A percentile compares a stretch with the other conserved stretches of the same genome.
Conservation (phyloP, 2,329 filamentous ascomycete species). For the Magnaporthiopsis rhizophila region DNA sequence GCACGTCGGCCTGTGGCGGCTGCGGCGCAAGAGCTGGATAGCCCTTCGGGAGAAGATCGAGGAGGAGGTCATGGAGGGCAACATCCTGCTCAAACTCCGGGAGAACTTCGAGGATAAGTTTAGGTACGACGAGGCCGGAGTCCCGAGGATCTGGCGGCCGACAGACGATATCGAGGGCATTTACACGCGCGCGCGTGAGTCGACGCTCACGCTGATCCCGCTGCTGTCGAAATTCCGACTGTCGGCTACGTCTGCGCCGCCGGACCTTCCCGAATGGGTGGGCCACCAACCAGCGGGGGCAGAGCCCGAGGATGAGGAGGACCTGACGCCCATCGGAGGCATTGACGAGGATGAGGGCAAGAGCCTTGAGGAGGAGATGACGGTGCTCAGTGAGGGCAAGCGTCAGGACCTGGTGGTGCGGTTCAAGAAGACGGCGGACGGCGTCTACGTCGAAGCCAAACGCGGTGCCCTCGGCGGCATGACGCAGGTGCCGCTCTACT, state of each 20-base stretch:
- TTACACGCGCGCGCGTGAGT: conserved; percentile 87
- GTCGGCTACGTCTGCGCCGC: conserved; percentile 62
- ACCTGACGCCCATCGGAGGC: conserved; percentile 79
- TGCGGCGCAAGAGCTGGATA: conserved; percentile 90
- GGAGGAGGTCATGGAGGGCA: conserved; percentile 97
- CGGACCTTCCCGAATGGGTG: conserved; percentile 79
- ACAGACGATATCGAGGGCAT: conserved; percentile 95
- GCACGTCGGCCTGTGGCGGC: conserved; percentile 82
- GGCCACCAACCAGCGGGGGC: conserved; percentile 67
- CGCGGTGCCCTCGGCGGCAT: conserved; percentile 92
- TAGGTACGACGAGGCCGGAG: conserved; percentile 89
- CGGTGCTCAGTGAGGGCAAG: conserved; percentile 82
- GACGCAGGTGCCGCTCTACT: conserved; percentile 88
- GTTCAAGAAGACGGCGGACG: conserved; percentile 98
- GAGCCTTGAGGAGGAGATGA: conserved; percentile 93
- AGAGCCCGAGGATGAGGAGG: conserved; percentile 81
- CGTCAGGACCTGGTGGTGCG: conserved; percentile 84
- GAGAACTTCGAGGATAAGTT: conserved; percentile 99
- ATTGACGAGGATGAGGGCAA: conserved; percentile 93
- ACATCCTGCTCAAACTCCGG: conserved; percentile 85
- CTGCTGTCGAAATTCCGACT: conserved; percentile 80
- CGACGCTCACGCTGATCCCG: conserved; percentile 83
- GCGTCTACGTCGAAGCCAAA: conserved; percentile 97
- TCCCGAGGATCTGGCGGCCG: conserved; percentile 93
- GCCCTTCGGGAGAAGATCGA: conserved; percentile 86